phyloP scores from a whole-genome alignment of 495 filamentous ascomycete genomes.

The Bacidia gigantensis region DNA sequence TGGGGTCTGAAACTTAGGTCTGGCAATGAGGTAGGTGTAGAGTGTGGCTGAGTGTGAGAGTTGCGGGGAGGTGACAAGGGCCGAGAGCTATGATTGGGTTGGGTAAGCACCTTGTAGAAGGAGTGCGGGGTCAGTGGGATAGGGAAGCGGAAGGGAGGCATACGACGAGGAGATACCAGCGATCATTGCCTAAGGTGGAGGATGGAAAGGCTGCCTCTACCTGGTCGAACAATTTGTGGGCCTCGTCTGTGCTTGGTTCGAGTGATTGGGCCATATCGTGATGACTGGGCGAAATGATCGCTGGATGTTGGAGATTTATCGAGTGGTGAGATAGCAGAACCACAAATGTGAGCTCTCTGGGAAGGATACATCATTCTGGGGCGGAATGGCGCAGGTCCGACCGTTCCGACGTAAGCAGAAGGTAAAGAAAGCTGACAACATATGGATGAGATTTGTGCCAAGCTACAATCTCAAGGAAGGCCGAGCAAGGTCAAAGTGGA shows the following conservation, averaged over 20 bases:
- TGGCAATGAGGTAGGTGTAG: conserved; percentile 35
- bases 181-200: conserved; percentile 33
- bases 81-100: conserved; percentile 18
- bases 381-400: no score
- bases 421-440: no score
- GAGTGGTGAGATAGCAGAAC: no score
- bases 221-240: conserved; percentile 29
- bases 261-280: neutral
- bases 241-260: conserved; percentile 24
- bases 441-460: no score
- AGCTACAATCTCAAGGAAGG: no score
- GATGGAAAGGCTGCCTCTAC: conserved; percentile 38
- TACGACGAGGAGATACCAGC: conserved; percentile 45
- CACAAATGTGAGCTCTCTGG: no score
- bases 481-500: no score
- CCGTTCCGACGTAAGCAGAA: no score
- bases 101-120: neutral
- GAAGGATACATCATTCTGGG: no score
- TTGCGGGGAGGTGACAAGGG: conserved; percentile 31
- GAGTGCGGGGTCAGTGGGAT: neutral
- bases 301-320: no score
- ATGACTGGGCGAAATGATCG: no score
- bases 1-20: conserved; percentile 26
- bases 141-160: neutral
- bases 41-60: conserved; percentile 34